A percentile compares a stretch with the other conserved stretches of the same genome.
Evolutionary conservation across 176 grass and related monocot genomes (phyloP).

Genomic region (Eremochloa ophiuroides): DNA sequence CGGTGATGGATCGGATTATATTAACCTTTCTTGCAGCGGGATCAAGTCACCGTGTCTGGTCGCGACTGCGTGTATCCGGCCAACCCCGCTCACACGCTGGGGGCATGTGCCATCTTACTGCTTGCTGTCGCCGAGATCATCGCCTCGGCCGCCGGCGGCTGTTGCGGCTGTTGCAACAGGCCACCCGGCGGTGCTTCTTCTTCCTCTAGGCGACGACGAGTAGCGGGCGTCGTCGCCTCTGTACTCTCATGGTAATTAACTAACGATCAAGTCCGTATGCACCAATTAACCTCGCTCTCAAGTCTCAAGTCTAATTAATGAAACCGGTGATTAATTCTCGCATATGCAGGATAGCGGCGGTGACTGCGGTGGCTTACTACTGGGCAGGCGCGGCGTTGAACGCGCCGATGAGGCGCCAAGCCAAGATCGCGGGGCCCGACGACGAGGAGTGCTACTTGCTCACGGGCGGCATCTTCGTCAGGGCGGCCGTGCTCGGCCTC

Average conservation of each 20-base stretch:
- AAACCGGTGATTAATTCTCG: neutral
- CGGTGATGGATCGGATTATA: neutral
- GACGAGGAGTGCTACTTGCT: neutral
- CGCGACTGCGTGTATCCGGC: slow-evolving; percentile 12
- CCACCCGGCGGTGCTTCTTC: neutral
- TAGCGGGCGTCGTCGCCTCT: neutral
- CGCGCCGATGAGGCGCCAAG: neutral
- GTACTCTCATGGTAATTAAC: neutral
- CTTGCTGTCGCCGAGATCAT: neutral
- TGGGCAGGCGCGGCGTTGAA: neutral
- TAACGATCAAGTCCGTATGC: neutral
- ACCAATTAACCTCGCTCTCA: too few relatives aligned
- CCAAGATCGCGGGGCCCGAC: neutral
- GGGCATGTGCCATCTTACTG: neutral
- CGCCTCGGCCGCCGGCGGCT: neutral
- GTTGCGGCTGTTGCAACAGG: slow-evolving; percentile 9
- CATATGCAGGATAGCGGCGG: neutral
- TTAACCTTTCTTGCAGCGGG: neutral
- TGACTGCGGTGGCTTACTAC: neutral
- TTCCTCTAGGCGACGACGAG: neutral
- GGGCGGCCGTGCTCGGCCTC: neutral
- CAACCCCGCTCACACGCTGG: neutral
- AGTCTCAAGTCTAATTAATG: neutral
- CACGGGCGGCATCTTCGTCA: neutral
- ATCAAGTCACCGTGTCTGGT: neutral